phyloP scores from a whole-genome alignment of 2,329 filamentous ascomycete genomes.

The Chlorencoelia australis region DNA sequence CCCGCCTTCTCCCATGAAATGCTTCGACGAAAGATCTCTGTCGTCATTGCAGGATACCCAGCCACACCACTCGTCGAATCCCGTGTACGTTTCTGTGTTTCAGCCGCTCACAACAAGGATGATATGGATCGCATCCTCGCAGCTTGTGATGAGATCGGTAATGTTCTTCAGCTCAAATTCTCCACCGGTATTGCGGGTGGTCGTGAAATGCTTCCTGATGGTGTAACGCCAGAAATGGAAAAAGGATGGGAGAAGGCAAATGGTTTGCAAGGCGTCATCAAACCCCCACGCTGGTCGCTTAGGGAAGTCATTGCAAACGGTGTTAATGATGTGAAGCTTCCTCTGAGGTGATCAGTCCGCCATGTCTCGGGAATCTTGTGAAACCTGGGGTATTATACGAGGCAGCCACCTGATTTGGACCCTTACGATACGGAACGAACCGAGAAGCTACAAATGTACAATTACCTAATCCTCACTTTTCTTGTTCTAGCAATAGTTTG shows the following conservation, averaged over 20 bases:
- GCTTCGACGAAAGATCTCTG: conserved; percentile 93
- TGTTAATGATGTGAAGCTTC: conserved; percentile 57
- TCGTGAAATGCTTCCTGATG: conserved; percentile 63
- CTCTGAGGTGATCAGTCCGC: conserved; percentile 41
- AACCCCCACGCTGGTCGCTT: conserved; percentile 56
- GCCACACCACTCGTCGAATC: conserved; percentile 93
- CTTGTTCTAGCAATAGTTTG: too few species aligned
- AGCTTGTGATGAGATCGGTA: conserved; percentile 87
- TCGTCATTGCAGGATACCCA: conserved; percentile 94
- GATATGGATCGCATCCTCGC: conserved; percentile 83
- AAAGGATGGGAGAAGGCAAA: conserved; percentile 52
- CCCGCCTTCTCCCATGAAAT: conserved; percentile 97
- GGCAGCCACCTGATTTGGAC: too few species aligned
- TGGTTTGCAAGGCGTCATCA: conserved; percentile 38
- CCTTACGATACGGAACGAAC: too few species aligned
- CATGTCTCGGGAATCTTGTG: too few species aligned
- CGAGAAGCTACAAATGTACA: too few species aligned
- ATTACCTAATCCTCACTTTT: too few species aligned
- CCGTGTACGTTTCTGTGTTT: conserved; percentile 90
- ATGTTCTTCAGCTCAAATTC: conserved; percentile 89
- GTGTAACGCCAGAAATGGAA: conserved; percentile 62
- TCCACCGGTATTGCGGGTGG: conserved; percentile 93
- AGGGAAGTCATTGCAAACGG: conserved; percentile 63
- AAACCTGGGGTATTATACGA: too few species aligned
- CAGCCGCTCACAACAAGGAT: conserved; percentile 94